A percentile compares a stretch with the other conserved stretches of the same genome.
Evolutionary conservation across 1,139 yeast genomes (phyloP).

Genomic region (Suhomyces coccinellae): DNA sequence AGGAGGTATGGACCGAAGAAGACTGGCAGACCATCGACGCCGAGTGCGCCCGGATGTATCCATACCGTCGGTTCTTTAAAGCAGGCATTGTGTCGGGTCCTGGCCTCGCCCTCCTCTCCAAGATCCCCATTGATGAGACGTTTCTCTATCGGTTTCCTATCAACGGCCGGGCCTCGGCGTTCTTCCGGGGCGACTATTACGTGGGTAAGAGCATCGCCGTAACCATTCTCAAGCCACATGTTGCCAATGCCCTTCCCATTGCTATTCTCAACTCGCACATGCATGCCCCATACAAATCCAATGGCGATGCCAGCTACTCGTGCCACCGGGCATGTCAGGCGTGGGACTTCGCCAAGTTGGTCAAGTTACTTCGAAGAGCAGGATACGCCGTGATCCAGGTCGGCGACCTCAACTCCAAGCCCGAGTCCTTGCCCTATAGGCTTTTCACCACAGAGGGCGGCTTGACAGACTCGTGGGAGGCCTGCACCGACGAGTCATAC

Average conservation of each 20-base stretch:
- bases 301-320: slow-evolving; percentile 85
- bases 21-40: slow-evolving; percentile 71
- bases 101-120: slow-evolving; percentile 82
- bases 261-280: slow-evolving; percentile 89
- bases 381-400: slow-evolving; percentile 88
- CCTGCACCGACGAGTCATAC: slow-evolving; percentile 40
- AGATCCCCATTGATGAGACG: slow-evolving; percentile 78
- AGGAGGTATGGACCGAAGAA: slow-evolving; percentile 87
- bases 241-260: slow-evolving; percentile 50
- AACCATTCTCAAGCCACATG: slow-evolving; percentile 59
- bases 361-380: slow-evolving; percentile 60
- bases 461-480: slow-evolving; percentile 82
- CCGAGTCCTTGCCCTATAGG: slow-evolving; percentile 80
- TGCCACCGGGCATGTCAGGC: slow-evolving; percentile 95
- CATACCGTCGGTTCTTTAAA: slow-evolving; percentile 67
- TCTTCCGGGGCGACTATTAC: slow-evolving; percentile 94
- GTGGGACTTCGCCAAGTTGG: slow-evolving; percentile 83
- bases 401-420: slow-evolving; percentile 89
- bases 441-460: slow-evolving; percentile 71
- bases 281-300: slow-evolving; percentile 91
- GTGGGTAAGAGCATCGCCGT: slow-evolving; percentile 92
- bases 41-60: slow-evolving; percentile 50
- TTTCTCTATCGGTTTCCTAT: slow-evolving; percentile 83
- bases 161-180: slow-evolving; percentile 93
- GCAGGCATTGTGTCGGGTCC: slow-evolving; percentile 93